phyloP scores from a whole-genome alignment of 495 filamentous ascomycete genomes.

The Talaromyces borbonicus region DNA sequence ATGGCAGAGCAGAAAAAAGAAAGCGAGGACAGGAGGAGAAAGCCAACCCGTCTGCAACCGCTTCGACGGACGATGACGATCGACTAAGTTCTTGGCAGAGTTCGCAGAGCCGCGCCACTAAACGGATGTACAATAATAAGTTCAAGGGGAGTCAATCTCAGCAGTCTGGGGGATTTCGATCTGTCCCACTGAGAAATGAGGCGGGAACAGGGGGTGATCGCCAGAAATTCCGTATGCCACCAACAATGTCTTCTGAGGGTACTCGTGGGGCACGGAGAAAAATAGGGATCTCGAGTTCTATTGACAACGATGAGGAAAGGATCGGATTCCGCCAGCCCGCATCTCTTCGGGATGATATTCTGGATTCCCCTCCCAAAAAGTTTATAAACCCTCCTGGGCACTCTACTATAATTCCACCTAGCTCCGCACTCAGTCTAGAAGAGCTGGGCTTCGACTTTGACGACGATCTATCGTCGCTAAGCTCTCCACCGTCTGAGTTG shows the following conservation, averaged over 20 bases:
- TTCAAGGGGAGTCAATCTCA: too few species aligned
- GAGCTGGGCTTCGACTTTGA: constrained; percentile 14
- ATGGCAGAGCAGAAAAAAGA: neutral
- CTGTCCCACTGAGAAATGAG: too few species aligned
- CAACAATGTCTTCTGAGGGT: too few species aligned
- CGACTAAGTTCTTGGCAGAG: neutral
- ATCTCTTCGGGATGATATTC: neutral
- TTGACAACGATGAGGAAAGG: neutral
- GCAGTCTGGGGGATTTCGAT: too few species aligned
- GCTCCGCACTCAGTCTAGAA: constrained; percentile 13
- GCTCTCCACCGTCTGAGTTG: constrained; percentile 10
- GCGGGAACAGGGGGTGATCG: neutral
- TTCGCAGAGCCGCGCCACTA: neutral
- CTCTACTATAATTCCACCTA: constrained; percentile 13
- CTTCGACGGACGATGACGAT: neutral
- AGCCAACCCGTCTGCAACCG: neutral
- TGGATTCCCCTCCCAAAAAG: neutral
- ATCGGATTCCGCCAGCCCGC: constrained; percentile 2
- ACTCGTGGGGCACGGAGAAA: too few species aligned
- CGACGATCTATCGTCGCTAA: constrained; percentile 18
- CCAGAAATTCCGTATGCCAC: neutral
- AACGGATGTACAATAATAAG: neutral
- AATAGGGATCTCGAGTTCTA: too few species aligned
- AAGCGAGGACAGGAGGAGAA: neutral
- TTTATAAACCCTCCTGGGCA: constrained; percentile 20